Conservation (phyloP, 2,329 filamentous ascomycete genomes). For the Chalara sp. region DNA sequence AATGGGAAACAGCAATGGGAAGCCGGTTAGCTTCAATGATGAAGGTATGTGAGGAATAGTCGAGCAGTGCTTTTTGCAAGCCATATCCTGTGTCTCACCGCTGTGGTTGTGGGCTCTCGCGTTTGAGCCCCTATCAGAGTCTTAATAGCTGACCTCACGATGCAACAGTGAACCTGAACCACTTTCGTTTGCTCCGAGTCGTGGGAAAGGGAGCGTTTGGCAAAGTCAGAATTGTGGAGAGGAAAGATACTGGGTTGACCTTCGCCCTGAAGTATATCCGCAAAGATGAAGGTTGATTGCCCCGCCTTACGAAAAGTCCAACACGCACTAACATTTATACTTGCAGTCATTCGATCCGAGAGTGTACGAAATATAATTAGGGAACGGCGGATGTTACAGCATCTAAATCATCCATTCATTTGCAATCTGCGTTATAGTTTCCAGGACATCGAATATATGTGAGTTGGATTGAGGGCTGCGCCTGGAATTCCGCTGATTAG, state of each 20-base stretch:
- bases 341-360: constrained; percentile 85
- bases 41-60: constrained; percentile 59
- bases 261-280: constrained; percentile 98
- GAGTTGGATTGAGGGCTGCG: constrained; percentile 30
- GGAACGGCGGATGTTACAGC: constrained; percentile 95
- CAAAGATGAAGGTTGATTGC: constrained; percentile 83
- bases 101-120: no score
- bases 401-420: constrained; percentile 95
- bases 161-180: constrained; percentile 82
- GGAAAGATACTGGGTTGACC: constrained; percentile 87
- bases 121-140: no score
- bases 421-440: constrained; percentile 99
- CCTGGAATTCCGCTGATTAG: constrained; percentile 3
- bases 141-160: no score
- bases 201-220: constrained; percentile 97
- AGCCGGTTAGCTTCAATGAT: constrained; percentile 85
- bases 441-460: constrained; percentile 99
- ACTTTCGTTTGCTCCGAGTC: constrained; percentile 90
- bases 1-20: constrained; percentile 96
- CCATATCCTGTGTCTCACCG: no score
- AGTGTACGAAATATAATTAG: constrained; percentile 98
- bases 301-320: constrained; percentile 5
- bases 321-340: constrained; percentile 6
- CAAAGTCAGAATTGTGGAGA: constrained; percentile 96
- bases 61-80: no score